These are phyloP conservation scores for Oligophagozyma castellii DNA, from an alignment of 1,139 yeast genomes.

Conservation along the genomic window DNA sequence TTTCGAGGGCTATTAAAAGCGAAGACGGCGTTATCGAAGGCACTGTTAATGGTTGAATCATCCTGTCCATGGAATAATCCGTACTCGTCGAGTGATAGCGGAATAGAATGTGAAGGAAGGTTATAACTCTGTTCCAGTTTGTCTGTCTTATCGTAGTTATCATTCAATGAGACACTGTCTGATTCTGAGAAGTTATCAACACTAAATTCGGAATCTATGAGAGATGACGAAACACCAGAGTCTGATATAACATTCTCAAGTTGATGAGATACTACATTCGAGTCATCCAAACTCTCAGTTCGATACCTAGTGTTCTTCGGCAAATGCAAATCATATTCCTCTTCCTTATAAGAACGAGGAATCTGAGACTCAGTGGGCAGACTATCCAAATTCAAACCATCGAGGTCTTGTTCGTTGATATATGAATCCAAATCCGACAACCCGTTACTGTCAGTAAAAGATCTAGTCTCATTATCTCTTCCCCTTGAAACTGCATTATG, in stretches of 20 bases:
- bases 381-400: conserved; percentile 13
- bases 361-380: conserved; percentile 4
- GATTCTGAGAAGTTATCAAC: conserved; percentile 19
- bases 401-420: conserved; percentile 20
- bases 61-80: conserved; percentile 18
- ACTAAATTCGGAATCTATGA: conserved; percentile 28
- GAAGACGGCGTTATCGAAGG: conserved; percentile 14
- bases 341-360: neutral
- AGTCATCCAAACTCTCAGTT: conserved; percentile 1
- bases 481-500: conserved; percentile 1
- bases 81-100: conserved; percentile 16
- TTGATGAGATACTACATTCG: conserved; percentile 4
- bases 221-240: conserved; percentile 24
- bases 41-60: conserved; percentile 14
- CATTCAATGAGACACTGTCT: conserved; percentile 10
- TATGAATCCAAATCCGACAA: conserved; percentile 22
- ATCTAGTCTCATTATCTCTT: conserved; percentile 1
- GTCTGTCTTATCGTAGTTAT: conserved; percentile 10
- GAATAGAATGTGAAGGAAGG: conserved; percentile 15
- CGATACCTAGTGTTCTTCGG: neutral
- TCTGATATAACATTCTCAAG: conserved; percentile 3
- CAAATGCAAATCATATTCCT: conserved; percentile 2
- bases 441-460: conserved; percentile 9
- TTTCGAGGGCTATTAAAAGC: conserved; percentile 8
- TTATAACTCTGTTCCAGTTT: conserved; percentile 9